Evolutionary conservation across 768 basidiomycete species (phyloP).

Genomic region (Imleria badia): DNA sequence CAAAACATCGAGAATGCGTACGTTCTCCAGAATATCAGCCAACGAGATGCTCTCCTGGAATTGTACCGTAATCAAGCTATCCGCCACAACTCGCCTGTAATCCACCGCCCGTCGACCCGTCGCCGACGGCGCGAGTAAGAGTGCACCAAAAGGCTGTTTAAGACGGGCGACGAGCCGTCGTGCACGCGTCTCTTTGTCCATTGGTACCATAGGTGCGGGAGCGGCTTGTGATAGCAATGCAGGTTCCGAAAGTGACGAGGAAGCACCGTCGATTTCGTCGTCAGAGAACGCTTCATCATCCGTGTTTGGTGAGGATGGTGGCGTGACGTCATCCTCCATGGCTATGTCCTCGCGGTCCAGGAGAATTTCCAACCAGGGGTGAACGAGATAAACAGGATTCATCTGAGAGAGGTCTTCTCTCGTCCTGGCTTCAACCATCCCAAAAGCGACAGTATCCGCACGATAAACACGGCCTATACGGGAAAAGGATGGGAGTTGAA

Average conservation of each 20-base stretch:
- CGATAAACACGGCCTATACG: neutral
- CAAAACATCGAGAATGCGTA: too few relatives aligned
- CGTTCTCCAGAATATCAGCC: too few relatives aligned
- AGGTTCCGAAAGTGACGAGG: too few relatives aligned
- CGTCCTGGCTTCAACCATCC: neutral
- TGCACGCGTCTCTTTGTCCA: neutral
- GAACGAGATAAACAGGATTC: neutral
- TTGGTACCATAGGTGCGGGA: neutral
- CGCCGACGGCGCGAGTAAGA: neutral
- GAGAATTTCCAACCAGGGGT: neutral
- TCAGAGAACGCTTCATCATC: too few relatives aligned
- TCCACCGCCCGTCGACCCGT: neutral
- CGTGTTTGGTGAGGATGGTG: too few relatives aligned
- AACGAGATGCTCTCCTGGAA: too few relatives aligned
- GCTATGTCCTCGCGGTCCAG: neutral
- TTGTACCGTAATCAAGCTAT: neutral
- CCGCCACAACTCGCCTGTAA: too few relatives aligned
- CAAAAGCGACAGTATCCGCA: neutral
- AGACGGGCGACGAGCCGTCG: neutral
- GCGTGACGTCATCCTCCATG: too few relatives aligned
- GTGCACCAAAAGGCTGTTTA: neutral
- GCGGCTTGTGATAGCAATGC: neutral
- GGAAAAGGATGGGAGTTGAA: neutral
- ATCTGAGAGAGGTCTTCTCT: neutral
- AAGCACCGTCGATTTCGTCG: too few relatives aligned